Evolutionary conservation across 129 eudicot species (phyloP).

Genomic region (sunflower (Helianthus annuus)): HanXRQr2.0-SUNRISE NC_035441.2:163428107-163428606

Average conservation of each 20-base stretch:
- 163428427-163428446: conserved; percentile 1
- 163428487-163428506: conserved; percentile 8
- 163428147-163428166: too few species aligned
- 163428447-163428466: background rate
- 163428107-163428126: too few species aligned
- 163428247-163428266: too few species aligned
- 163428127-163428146: too few species aligned
- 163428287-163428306: too few species aligned
- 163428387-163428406: background rate
- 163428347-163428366: background rate
- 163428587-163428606: conserved; percentile 10
- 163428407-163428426: conserved; percentile 6
- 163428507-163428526: conserved; percentile 30
- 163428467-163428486: conserved; percentile 34
- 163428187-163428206: too few species aligned
- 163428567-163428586: conserved; percentile 27
- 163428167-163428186: too few species aligned
- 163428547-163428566: conserved; percentile 38
- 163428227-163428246: too few species aligned
- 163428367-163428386: background rate
- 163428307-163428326: background rate
- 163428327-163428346: background rate
- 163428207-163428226: too few species aligned
- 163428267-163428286: too few species aligned
- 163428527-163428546: conserved; percentile 33